Conservation (phyloP, 1,284 basidiomycete genomes). For the Fomitopsis schrenkii region DNA sequence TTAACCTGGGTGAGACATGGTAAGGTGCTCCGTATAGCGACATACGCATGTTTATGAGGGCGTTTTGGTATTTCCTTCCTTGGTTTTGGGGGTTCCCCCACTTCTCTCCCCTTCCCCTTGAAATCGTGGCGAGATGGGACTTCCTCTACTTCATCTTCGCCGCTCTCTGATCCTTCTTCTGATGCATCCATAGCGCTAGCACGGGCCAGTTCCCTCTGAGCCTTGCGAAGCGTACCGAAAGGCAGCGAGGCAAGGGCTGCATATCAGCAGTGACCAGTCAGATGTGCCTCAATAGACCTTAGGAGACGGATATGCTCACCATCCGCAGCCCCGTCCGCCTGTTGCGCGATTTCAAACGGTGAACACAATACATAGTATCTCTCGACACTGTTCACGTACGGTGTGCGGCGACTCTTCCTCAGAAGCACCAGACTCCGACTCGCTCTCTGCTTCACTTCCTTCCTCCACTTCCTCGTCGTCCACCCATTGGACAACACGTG, state of each 20-base stretch:
- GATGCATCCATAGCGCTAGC: slow-evolving; percentile 32
- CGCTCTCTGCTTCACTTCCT: slow-evolving; percentile 17
- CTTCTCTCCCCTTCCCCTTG: slow-evolving; percentile 28
- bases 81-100: slow-evolving; percentile 27
- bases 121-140: slow-evolving; percentile 1
- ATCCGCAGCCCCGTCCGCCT: slow-evolving; percentile 36
- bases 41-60: slow-evolving; percentile 86
- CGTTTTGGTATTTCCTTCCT: slow-evolving; percentile 56
- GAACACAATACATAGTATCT: not conserved
- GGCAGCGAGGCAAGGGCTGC: slow-evolving; percentile 56
- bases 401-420: slow-evolving; percentile 18
- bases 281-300: slow-evolving; percentile 6
- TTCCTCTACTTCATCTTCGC: slow-evolving; percentile 24
- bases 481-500: slow-evolving; percentile 29
- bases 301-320: slow-evolving; percentile 9
- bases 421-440: slow-evolving; percentile 12
- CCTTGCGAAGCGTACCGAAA: slow-evolving; percentile 64
- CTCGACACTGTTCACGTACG: slow-evolving; percentile 11
- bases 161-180: slow-evolving; percentile 26
- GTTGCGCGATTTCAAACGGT: not conserved
- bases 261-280: slow-evolving; percentile 1
- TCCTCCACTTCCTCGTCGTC: slow-evolving; percentile 32
- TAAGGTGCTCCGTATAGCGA: slow-evolving; percentile 14
- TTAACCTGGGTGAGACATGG: not conserved
- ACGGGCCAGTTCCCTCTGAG: slow-evolving; percentile 50